phyloP scores from a whole-genome alignment of 768 basidiomycete species.

The Serendipita vermifera region DNA sequence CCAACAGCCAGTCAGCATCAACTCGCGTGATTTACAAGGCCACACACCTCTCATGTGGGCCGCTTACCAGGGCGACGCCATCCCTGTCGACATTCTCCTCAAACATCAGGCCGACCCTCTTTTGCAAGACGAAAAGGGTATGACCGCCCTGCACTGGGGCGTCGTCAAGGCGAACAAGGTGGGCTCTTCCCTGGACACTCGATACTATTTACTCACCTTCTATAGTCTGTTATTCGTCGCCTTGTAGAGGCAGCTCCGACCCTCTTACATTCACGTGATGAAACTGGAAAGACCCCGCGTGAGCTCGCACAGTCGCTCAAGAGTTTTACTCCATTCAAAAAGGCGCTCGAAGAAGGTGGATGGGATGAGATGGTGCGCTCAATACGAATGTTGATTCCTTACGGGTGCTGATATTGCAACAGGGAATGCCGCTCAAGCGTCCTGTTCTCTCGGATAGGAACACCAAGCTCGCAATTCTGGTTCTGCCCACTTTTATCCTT shows the following conservation, averaged over 20 bases:
- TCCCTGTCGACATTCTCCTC: slow-evolving; percentile 83
- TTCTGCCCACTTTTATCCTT: slow-evolving; percentile 64
- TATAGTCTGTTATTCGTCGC: slow-evolving; percentile 50
- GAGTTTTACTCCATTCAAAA: slow-evolving; percentile 78
- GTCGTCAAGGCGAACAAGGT: slow-evolving; percentile 88
- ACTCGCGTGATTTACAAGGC: slow-evolving; percentile 79
- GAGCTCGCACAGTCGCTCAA: slow-evolving; percentile 95
- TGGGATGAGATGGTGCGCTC: slow-evolving; percentile 67
- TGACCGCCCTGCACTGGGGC: slow-evolving; percentile 93
- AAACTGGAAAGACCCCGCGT: slow-evolving; percentile 70
- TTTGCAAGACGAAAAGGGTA: slow-evolving; percentile 63
- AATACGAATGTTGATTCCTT: too few relatives aligned
- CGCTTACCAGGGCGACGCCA: slow-evolving; percentile 93
- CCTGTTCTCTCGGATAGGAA: slow-evolving; percentile 41
- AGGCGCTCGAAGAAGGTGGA: slow-evolving; percentile 79
- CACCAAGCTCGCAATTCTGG: slow-evolving; percentile 66
- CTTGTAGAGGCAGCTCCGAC: slow-evolving; percentile 80
- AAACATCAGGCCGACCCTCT: slow-evolving; percentile 74
- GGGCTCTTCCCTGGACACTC: background rate
- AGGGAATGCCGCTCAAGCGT: slow-evolving; percentile 20
- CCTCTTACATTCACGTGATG: slow-evolving; percentile 56
- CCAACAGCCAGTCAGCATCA: slow-evolving; percentile 86
- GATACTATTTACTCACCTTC: background rate
- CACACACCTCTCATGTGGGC: slow-evolving; percentile 99
- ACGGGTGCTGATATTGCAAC: too few relatives aligned